phyloP scores from a whole-genome alignment of 2,329 filamentous ascomycete genomes.

The Fusarium hainanense region DNA sequence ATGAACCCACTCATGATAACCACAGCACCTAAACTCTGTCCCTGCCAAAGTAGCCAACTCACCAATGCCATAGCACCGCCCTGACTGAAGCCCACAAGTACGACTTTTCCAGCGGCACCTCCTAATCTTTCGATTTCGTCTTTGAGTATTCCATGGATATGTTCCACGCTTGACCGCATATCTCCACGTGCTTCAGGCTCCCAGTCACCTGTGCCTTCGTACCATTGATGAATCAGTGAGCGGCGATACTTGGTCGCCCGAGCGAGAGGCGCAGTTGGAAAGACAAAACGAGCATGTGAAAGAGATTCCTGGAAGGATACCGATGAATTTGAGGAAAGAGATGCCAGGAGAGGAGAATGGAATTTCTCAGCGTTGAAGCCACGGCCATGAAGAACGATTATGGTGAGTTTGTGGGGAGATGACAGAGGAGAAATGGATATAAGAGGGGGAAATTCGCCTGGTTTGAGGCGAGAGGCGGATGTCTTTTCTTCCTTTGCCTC shows the following conservation, averaged over 20 bases:
- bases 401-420: conserved; percentile 54
- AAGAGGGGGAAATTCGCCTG: conserved; percentile 42
- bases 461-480: neutral
- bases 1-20: conserved; percentile 61
- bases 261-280: conserved; percentile 59
- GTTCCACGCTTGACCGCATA: conserved; percentile 55
- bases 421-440: conserved; percentile 38
- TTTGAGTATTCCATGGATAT: conserved; percentile 53
- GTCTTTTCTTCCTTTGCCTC: neutral
- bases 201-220: conserved; percentile 52
- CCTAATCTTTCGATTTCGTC: conserved; percentile 51
- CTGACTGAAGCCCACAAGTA: conserved; percentile 65
- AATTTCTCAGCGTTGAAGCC: conserved; percentile 58
- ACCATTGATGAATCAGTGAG: conserved; percentile 51
- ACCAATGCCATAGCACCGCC: conserved; percentile 61
- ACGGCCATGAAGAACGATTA: conserved; percentile 63
- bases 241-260: conserved; percentile 50
- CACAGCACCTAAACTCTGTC: conserved; percentile 51
- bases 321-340: neutral
- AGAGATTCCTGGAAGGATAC: conserved; percentile 50
- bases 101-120: conserved; percentile 52
- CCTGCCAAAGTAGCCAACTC: conserved; percentile 58
- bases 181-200: conserved; percentile 47
- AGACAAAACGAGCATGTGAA: conserved; percentile 60
- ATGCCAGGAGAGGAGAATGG: conserved; percentile 52